A percentile compares a stretch with the other conserved stretches of the same genome.
These are phyloP conservation scores for Salvia sclarea DNA, from an alignment of 305 asterid genomes.

Conservation along the genomic window DNA sequence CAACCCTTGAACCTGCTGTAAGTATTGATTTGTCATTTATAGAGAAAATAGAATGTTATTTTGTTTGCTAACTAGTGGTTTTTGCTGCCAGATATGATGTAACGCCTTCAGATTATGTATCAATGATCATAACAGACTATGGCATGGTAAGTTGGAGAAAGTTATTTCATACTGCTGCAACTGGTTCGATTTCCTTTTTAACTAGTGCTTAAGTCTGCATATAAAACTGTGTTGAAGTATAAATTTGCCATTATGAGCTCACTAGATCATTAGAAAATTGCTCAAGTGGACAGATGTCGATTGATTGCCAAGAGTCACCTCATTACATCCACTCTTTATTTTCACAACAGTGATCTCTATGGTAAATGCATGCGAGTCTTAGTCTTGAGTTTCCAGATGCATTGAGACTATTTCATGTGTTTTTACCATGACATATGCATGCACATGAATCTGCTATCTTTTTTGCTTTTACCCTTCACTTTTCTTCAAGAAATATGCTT, in stretches of 20 bases:
- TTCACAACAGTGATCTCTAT: background rate
- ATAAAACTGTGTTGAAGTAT: background rate
- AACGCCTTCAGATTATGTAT: constrained; percentile 91
- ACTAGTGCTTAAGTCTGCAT: constrained; percentile 6
- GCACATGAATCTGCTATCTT: background rate
- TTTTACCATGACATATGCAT: background rate
- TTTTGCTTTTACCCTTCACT: background rate
- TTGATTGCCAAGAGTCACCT: background rate
- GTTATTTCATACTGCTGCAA: background rate
- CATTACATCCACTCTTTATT: background rate
- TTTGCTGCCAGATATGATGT: constrained; percentile 76
- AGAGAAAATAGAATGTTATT: background rate
- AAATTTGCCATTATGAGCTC: background rate
- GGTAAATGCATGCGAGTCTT: background rate
- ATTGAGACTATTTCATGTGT: constrained; percentile 5
- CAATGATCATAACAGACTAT: constrained; percentile 88
- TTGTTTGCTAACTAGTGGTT: constrained; percentile 28
- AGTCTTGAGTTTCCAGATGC: constrained; percentile 6
- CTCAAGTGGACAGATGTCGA: background rate
- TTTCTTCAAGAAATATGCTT: background rate
- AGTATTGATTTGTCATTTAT: constrained; percentile 36
- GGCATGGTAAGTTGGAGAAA: constrained; percentile 78
- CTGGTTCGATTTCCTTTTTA: background rate
- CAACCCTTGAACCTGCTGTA: constrained; percentile 81
- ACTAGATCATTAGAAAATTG: constrained; percentile 11